A percentile compares a stretch with the other conserved stretches of the same genome.
Conservation (phyloP, 129 eudicot genomes). For the Flaveria bidentis region DNA sequence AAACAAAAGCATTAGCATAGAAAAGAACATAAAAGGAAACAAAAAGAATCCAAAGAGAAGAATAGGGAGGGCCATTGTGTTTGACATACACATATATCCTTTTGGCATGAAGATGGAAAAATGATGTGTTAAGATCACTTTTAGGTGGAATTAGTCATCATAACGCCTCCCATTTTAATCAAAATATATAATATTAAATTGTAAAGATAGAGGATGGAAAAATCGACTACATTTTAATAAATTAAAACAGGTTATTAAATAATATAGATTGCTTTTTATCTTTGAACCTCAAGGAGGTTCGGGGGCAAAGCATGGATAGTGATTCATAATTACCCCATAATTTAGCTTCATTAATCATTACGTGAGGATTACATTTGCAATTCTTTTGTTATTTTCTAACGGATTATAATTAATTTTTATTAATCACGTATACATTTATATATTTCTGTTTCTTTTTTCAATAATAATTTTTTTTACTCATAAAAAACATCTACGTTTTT, state of each 20-base stretch:
- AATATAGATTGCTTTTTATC: constrained; percentile 17
- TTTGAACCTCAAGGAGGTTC: constrained; percentile 19
- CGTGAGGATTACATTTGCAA: background rate
- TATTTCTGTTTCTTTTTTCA: no score
- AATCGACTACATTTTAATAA: background rate
- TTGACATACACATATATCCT: constrained; percentile 30
- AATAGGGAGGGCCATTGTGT: constrained; percentile 32
- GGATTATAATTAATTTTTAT: no score
- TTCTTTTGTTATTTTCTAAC: background rate
- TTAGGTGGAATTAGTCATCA: constrained; percentile 44
- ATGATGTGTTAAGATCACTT: constrained; percentile 43
- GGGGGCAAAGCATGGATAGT: constrained; percentile 30
- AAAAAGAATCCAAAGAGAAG: constrained; percentile 25
- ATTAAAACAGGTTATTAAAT: background rate
- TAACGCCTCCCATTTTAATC: constrained; percentile 30
- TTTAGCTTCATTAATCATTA: constrained; percentile 15
- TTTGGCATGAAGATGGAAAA: constrained; percentile 36
- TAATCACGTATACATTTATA: no score
- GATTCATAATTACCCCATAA: constrained; percentile 41
- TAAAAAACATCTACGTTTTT: no score
- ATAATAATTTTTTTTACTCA: no score
- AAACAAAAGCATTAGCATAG: constrained; percentile 4
- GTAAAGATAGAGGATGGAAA: constrained; percentile 13
- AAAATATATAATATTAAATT: constrained; percentile 4
- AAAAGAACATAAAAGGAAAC: constrained; percentile 23